These are phyloP conservation scores for Pontederia crassipes DNA, from an alignment of 176 grass and related monocot genomes.

Conservation along the genomic window DNA sequence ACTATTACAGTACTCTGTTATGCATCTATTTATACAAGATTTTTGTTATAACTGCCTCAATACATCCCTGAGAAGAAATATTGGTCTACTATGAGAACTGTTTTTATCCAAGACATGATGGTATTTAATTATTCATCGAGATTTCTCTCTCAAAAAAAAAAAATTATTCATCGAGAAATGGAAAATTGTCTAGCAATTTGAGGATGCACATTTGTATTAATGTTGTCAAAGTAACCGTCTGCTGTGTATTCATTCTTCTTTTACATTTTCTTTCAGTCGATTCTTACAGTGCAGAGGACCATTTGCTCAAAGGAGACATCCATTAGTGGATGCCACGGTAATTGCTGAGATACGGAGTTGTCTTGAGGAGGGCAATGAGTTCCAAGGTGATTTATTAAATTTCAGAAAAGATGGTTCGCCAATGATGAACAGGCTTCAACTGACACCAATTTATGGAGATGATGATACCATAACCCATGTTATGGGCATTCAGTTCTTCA, in stretches of 20 bases:
- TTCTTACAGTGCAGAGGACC: constrained; percentile 88
- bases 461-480: constrained; percentile 65
- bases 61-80: no score
- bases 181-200: no score
- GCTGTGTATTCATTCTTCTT: no score
- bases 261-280: constrained; percentile 40
- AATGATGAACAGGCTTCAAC: constrained; percentile 70
- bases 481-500: constrained; percentile 88
- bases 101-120: no score
- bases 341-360: constrained; percentile 56
- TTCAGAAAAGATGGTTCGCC: constrained; percentile 86
- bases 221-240: neutral
- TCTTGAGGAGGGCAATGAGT: constrained; percentile 56
- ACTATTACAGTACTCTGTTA: no score
- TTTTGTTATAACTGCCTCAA: no score
- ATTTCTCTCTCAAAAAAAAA: no score
- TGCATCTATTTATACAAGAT: no score
- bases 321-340: constrained; percentile 53
- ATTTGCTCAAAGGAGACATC: constrained; percentile 74
- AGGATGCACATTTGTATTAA: no score
- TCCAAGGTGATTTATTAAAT: constrained; percentile 75
- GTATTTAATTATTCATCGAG: no score
- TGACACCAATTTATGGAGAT: constrained; percentile 82
- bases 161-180: no score
- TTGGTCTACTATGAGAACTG: no score